Percentiles rank a stretch among this genome's conserved stretches.
Conservation (phyloP, 192 early-diverging fungal species). For the Backusella parvicylindrica region DNA sequence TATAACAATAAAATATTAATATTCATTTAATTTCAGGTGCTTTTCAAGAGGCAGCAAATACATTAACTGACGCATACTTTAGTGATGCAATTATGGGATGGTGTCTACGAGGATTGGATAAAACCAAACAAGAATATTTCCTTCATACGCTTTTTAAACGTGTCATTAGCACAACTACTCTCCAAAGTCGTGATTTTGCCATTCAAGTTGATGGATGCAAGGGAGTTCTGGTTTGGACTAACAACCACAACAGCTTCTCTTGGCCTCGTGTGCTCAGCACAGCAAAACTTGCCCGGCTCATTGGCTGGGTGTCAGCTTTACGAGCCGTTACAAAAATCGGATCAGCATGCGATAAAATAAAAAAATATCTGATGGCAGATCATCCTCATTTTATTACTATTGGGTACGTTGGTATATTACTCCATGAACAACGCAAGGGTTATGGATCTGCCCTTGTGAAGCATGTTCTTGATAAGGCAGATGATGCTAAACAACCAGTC, state of each 20-base stretch:
- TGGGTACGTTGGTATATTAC: conserved; percentile 23
- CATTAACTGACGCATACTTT: conserved; percentile 24
- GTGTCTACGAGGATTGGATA: conserved; percentile 5
- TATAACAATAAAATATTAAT: neutral
- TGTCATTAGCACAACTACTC: conserved; percentile 14
- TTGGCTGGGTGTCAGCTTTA: conserved; percentile 20
- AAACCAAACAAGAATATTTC: neutral
- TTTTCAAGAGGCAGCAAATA: conserved; percentile 25
- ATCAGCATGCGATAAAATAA: neutral
- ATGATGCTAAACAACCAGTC: conserved; percentile 11
- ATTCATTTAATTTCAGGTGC: conserved; percentile 12
- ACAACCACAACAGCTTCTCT: neutral
- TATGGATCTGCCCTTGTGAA: conserved; percentile 19
- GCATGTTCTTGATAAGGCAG: conserved; percentile 22
- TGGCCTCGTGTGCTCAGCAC: conserved; percentile 9
- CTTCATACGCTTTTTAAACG: conserved; percentile 19
- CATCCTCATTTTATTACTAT: conserved; percentile 17
- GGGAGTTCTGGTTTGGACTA: conserved; percentile 28
- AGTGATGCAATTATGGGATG: conserved; percentile 16
- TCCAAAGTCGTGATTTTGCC: conserved; percentile 29
- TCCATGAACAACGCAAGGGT: conserved; percentile 26
- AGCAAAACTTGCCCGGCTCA: conserved; percentile 12
- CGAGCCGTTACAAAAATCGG: neutral
- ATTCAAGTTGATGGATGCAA: conserved; percentile 37
- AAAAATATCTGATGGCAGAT: neutral